phyloP scores from a whole-genome alignment of 257 asterid species.

The Coffea canephora region DNA sequence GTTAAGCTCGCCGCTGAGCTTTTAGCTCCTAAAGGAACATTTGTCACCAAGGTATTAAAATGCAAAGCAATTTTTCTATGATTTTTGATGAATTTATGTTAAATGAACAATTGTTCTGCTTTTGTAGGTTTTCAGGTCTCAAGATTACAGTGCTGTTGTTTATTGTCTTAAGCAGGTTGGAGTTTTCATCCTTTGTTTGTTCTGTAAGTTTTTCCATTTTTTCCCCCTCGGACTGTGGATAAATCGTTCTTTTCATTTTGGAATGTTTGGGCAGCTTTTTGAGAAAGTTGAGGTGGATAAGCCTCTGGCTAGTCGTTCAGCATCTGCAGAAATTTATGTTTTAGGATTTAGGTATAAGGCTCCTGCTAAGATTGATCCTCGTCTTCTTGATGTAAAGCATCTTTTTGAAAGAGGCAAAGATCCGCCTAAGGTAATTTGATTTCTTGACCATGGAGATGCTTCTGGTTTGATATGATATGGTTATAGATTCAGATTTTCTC shows the following conservation, averaged over 20 bases:
- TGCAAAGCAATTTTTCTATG: neutral
- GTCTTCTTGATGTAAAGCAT: slow-evolving; percentile 83
- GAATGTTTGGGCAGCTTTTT: slow-evolving; percentile 57
- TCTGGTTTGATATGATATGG: neutral
- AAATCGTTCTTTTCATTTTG: slow-evolving; percentile 13
- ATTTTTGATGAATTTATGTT: neutral
- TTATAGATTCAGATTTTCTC: neutral
- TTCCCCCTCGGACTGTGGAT: neutral
- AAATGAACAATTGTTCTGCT: neutral
- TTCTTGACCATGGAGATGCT: neutral
- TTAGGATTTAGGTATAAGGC: slow-evolving; percentile 79
- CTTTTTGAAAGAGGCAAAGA: slow-evolving; percentile 84
- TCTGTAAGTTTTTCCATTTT: neutral
- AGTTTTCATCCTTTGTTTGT: neutral
- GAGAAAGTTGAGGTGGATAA: slow-evolving; percentile 97
- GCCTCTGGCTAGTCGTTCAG: slow-evolving; percentile 80
- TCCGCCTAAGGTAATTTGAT: slow-evolving; percentile 63
- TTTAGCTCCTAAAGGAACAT: slow-evolving; percentile 84
- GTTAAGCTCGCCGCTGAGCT: slow-evolving; percentile 80
- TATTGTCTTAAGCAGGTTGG: slow-evolving; percentile 90
- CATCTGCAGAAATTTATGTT: slow-evolving; percentile 90
- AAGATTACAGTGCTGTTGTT: slow-evolving; percentile 81
- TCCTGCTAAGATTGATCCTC: slow-evolving; percentile 97
- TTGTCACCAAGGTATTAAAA: slow-evolving; percentile 67
- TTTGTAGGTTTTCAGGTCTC: slow-evolving; percentile 85